Evolutionary conservation across 1,284 basidiomycete genomes (phyloP).

Genomic region (Apiotrichum gracile): DNA sequence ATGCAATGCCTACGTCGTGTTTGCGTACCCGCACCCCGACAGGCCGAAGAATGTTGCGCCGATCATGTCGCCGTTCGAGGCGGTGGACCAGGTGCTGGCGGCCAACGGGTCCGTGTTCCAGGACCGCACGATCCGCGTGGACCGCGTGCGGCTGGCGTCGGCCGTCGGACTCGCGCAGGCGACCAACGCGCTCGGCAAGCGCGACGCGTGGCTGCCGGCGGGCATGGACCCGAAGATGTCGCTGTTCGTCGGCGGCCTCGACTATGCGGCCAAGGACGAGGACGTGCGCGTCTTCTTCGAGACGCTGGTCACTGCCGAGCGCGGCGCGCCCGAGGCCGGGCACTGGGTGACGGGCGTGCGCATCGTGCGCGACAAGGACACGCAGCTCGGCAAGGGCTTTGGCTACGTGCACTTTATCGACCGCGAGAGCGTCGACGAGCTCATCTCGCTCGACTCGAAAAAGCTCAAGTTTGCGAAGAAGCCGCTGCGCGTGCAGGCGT

Average conservation of each 20-base stretch:
- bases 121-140: slow-evolving; percentile 68
- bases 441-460: slow-evolving; percentile 65
- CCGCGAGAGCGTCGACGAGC: slow-evolving; percentile 79
- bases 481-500: slow-evolving; percentile 76
- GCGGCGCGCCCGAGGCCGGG: slow-evolving; percentile 51
- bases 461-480: slow-evolving; percentile 85
- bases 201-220: slow-evolving; percentile 38
- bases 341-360: slow-evolving; percentile 79
- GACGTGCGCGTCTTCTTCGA: slow-evolving; percentile 85
- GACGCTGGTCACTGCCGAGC: slow-evolving; percentile 65
- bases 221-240: slow-evolving; percentile 68
- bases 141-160: slow-evolving; percentile 54
- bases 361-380: slow-evolving; percentile 83
- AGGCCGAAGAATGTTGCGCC: slow-evolving; percentile 56
- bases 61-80: slow-evolving; percentile 65
- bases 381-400: slow-evolving; percentile 96
- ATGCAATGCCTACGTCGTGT: slow-evolving; percentile 81
- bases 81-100: slow-evolving; percentile 58
- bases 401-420: slow-evolving; percentile 86
- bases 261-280: slow-evolving; percentile 87
- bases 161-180: slow-evolving; percentile 32
- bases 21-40: slow-evolving; percentile 60
- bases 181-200: slow-evolving; percentile 34
- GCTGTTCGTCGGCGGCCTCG: slow-evolving; percentile 86
- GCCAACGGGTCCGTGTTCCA: slow-evolving; percentile 70